Percentiles rank a stretch among this genome's conserved stretches.
Evolutionary conservation across 2,329 filamentous ascomycete species (phyloP).

Genomic region (Albophoma yamanashiensis): DNA sequence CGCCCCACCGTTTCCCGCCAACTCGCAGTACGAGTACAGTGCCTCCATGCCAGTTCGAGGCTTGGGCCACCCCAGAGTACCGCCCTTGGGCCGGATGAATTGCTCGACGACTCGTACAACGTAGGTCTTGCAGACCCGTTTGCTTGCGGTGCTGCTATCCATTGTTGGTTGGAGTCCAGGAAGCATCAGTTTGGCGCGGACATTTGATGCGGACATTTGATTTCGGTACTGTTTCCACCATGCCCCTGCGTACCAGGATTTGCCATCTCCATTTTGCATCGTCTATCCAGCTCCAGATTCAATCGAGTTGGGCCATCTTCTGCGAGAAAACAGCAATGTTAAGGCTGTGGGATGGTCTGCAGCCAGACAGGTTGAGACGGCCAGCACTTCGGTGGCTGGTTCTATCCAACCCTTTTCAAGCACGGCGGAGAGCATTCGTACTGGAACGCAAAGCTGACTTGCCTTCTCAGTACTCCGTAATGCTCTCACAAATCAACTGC

Average conservation of each 20-base stretch:
- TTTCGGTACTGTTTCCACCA: background rate
- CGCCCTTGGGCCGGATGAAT: background rate
- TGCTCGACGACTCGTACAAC: background rate
- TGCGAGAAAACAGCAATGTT: background rate
- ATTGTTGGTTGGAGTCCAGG: background rate
- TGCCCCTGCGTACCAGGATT: background rate
- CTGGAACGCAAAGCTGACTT: background rate
- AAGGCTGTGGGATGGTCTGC: background rate
- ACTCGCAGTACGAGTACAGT: background rate
- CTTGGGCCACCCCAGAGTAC: background rate
- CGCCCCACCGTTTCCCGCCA: background rate
- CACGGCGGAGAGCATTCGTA: background rate
- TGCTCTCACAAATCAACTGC: background rate
- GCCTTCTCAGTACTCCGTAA: too few species aligned
- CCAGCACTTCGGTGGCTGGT: background rate
- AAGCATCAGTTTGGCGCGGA: background rate
- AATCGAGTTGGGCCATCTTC: background rate
- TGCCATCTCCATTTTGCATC: background rate
- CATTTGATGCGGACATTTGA: background rate
- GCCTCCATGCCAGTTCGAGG: background rate
- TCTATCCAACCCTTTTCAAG: background rate
- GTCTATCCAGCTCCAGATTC: background rate
- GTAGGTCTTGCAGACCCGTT: background rate
- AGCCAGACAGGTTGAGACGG: background rate
- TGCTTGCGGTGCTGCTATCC: background rate